Evolutionary conservation across 2,329 filamentous ascomycete species (phyloP).

Genomic region (Colletotrichum tabaci): DNA sequence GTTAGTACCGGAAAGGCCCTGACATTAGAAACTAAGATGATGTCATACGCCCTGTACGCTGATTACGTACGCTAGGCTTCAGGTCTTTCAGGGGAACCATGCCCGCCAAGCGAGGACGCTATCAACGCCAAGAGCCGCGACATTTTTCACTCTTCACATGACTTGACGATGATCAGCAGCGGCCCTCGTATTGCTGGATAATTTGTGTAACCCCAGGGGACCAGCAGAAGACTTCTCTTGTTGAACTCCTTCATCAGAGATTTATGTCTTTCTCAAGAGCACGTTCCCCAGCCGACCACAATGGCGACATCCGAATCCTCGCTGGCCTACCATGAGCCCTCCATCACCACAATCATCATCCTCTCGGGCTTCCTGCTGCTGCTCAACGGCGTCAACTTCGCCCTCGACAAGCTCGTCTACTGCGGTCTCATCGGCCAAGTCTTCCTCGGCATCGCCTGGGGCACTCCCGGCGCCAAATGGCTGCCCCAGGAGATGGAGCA

Average conservation of each 20-base stretch:
- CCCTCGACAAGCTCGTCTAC: constrained; percentile 73
- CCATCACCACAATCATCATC: constrained; percentile 71
- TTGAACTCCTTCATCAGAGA: no score
- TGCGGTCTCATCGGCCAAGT: constrained; percentile 82
- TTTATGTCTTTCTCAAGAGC: background rate
- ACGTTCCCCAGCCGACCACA: background rate
- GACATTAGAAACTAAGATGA: background rate
- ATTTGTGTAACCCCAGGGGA: no score
- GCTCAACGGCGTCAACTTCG: constrained; percentile 71
- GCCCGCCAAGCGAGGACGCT: background rate
- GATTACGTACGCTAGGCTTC: background rate
- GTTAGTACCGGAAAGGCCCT: no score
- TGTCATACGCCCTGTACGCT: background rate
- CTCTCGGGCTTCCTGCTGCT: constrained; percentile 74
- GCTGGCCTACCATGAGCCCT: constrained; percentile 74
- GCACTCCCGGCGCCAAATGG: constrained; percentile 75
- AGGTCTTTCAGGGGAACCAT: no score
- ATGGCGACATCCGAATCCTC: constrained; percentile 45
- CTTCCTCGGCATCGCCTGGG: constrained; percentile 79
- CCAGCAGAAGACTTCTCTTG: no score
- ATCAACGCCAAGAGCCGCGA: constrained; percentile 14
- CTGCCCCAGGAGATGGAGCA: constrained; percentile 67
- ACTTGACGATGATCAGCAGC: background rate
- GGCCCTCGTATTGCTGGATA: background rate
- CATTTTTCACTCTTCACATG: background rate